Base-by-base conservation (phyloP, 1,139 yeast species). In the Debaryomycetaceae sp. region DNA sequence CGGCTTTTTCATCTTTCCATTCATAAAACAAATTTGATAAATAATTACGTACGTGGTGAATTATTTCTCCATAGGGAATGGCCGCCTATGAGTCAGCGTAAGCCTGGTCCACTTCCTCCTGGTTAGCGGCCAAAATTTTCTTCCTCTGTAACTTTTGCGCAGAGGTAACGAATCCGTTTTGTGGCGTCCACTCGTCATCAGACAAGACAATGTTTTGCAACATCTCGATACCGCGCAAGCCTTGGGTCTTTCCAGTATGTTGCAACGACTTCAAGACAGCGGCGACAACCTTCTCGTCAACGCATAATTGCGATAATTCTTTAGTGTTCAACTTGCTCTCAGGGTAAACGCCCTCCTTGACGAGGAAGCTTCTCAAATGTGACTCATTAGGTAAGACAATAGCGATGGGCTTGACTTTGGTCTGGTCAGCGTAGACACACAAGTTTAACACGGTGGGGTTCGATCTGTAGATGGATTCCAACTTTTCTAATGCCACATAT, bases 171-270 rank as follows among this genome's bases (percentile, higher is more conserved):
- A 68, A 83, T 2, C 96, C 97, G 52, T 81, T 85, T 59, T 86
- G 94, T 29, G 98, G 97, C 30, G 97, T 89, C 97, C 98, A 93
- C 65, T 93, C 99, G 30, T 81, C 89, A 45, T 83, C 91, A 39
- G 79, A 72, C 37, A 93, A 58, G 14, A 83, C 88, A 39, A 83
- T 70, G 44, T 91, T 94, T 44, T 77, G 78, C 40, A 93, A 57
- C 41, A 89, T 66, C 60, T 93, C 98, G 46, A 88, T 89, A 38
- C 96, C 95, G 38, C 61, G 69, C 45, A 93, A 72, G 8, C 95
- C 96, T 53, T 81, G 89, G 19, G 73, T 48, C 58, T 75, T 80
- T 48, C 91, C 99, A 11, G 96, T 84, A 20, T 71, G 69, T 33
- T 83, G 49, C 42, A 93, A 61, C 18, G 78, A 63, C 46, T 78